Conservation (phyloP, 2,329 filamentous ascomycete genomes). For the Myriosclerotinia curreyana region DNA sequence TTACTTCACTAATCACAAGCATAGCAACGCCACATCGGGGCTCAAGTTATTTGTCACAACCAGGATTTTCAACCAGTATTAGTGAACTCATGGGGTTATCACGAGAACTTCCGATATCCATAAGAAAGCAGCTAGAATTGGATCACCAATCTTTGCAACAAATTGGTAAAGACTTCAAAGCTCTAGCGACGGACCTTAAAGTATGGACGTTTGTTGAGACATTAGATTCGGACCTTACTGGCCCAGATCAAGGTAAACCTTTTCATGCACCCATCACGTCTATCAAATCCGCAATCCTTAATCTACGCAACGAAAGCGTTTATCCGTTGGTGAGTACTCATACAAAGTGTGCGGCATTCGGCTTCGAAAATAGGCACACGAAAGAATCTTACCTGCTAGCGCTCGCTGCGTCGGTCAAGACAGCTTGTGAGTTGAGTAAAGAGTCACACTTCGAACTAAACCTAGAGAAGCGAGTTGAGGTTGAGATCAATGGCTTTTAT, state of each 20-base stretch:
- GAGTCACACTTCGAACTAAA: background rate
- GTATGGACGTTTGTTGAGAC: conserved; percentile 24
- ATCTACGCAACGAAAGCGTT: conserved; percentile 22
- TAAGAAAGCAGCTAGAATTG: conserved; percentile 12
- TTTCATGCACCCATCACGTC: conserved; percentile 25
- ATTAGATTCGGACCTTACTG: conserved; percentile 20
- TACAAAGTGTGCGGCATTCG: conserved; percentile 6
- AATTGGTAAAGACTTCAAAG: conserved; percentile 21
- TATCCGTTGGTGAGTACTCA: conserved; percentile 23
- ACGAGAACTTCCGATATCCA: background rate
- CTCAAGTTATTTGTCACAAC: background rate
- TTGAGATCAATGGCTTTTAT: conserved; percentile 13
- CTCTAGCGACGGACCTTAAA: conserved; percentile 21
- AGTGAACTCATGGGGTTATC: background rate
- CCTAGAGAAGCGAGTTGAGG: background rate
- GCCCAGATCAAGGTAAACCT: conserved; percentile 10
- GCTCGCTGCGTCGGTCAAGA: background rate
- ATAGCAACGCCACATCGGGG: background rate
- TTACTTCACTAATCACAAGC: background rate
- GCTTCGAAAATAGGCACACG: background rate
- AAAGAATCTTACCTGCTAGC: conserved; percentile 1
- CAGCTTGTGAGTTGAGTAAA: background rate
- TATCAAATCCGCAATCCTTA: conserved; percentile 23
- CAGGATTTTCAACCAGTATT: background rate
- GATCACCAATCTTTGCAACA: conserved; percentile 15